Percentiles rank a stretch among this genome's conserved stretches.
These are phyloP conservation scores for Chaetoscypha palmicola DNA, from an alignment of 2,329 filamentous ascomycete genomes.

Conservation along the genomic window DNA sequence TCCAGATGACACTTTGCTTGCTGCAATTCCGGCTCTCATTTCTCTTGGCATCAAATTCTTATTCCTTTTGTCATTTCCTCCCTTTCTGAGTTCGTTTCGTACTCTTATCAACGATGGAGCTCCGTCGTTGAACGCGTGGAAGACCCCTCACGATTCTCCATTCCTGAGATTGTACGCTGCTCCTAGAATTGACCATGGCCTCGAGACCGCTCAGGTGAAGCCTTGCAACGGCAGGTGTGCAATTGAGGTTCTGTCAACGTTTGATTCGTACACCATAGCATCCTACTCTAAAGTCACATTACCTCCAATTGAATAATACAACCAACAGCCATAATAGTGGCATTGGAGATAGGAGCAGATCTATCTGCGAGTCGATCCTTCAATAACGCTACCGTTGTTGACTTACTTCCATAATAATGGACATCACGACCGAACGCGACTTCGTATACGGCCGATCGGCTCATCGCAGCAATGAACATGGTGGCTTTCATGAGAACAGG, in stretches of 20 bases:
- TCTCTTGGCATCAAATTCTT: no score
- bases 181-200: slow-evolving; percentile 8
- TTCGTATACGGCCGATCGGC: neutral
- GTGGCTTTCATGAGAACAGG: slow-evolving; percentile 10
- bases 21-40: no score
- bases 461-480: slow-evolving; percentile 12
- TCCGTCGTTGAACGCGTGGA: no score
- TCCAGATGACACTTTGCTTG: no score
- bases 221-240: neutral
- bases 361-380: slow-evolving; percentile 1
- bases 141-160: no score
- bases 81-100: no score
- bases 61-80: no score
- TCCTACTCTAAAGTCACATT: neutral
- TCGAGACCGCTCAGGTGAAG: slow-evolving; percentile 11
- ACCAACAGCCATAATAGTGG: neutral
- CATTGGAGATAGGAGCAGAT: neutral
- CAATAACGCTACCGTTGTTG: slow-evolving; percentile 8
- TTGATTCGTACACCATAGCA: neutral
- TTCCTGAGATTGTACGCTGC: slow-evolving; percentile 4
- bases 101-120: no score
- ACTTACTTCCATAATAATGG: slow-evolving; percentile 3
- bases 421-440: slow-evolving; percentile 3
- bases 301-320: neutral
- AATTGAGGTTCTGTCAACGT: neutral